Percentiles rank a stretch among this genome's conserved stretches.
phyloP scores from a whole-genome alignment of 78 protist species.

The Monocercomonoides exilis region DNA sequence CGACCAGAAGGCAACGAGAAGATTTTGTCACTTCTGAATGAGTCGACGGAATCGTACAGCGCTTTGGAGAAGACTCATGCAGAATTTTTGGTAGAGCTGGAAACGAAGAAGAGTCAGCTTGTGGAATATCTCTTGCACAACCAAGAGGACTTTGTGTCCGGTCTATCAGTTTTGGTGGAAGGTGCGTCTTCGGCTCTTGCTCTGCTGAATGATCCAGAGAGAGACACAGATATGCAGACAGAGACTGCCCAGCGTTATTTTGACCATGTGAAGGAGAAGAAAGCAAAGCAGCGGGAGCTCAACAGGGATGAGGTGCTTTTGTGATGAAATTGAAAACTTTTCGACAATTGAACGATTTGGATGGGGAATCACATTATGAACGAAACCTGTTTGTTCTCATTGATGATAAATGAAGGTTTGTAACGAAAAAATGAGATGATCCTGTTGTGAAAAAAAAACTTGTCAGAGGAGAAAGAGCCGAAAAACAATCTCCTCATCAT shows the following conservation, averaged over 20 bases:
- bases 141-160: not conserved
- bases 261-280: not conserved
- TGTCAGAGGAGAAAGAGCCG: too few species aligned
- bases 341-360: not conserved
- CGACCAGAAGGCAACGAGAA: too few species aligned
- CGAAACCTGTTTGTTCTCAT: not conserved
- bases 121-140: not conserved
- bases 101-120: not conserved
- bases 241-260: not conserved
- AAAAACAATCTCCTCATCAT: too few species aligned
- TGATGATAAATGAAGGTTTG: too few species aligned
- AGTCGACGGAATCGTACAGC: too few species aligned
- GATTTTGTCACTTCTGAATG: too few species aligned
- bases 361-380: not conserved
- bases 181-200: not conserved
- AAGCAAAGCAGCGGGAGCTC: not conserved
- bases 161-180: not conserved
- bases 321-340: not conserved
- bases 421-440: too few species aligned
- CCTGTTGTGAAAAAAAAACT: too few species aligned
- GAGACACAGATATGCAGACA: not conserved
- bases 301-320: not conserved
- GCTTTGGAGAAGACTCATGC: too few species aligned
- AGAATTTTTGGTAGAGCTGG: not conserved
- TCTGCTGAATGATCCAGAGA: not conserved